Evolutionary conservation across 768 basidiomycete species (phyloP).

Genomic region (Rhizopogon sp.): DNA sequence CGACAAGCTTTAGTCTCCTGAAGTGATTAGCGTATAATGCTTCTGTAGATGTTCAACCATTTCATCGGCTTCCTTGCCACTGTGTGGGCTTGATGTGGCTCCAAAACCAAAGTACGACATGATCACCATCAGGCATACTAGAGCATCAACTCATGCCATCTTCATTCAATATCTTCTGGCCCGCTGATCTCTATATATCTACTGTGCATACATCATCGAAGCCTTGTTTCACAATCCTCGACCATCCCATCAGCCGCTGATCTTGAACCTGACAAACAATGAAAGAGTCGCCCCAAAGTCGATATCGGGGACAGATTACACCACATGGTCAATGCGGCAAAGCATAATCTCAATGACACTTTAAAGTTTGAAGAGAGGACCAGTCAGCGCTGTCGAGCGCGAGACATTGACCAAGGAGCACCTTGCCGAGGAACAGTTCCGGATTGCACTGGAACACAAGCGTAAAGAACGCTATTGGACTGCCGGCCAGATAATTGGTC

Average conservation of each 20-base stretch:
- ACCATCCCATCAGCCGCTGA: constrained; percentile 12
- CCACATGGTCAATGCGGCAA: constrained; percentile 41
- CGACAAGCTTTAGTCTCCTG: too few species aligned
- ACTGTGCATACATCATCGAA: constrained; percentile 11
- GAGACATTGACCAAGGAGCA: constrained; percentile 36
- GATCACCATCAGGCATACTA: too few species aligned
- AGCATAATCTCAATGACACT: constrained; percentile 56
- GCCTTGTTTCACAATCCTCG: constrained; percentile 13
- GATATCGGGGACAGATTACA: constrained; percentile 45
- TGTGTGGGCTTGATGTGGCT: too few species aligned
- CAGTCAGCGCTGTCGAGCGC: constrained; percentile 28
- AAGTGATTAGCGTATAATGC: not conserved
- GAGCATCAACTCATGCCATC: too few species aligned
- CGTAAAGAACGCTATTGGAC: constrained; percentile 46
- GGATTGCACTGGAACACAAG: constrained; percentile 39
- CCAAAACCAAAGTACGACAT: too few species aligned
- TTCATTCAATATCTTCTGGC: too few species aligned
- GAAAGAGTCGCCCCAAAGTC: constrained; percentile 42
- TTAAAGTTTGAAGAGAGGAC: constrained; percentile 41
- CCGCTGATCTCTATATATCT: too few species aligned
- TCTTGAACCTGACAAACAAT: constrained; percentile 48
- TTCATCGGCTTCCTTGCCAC: too few species aligned
- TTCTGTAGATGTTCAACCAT: too few species aligned
- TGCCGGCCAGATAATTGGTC: constrained; percentile 31
- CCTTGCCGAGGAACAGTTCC: constrained; percentile 42